Evolutionary conservation across 257 asterid genomes (phyloP), one percentile per base, ranked within the genome.

Genomic region (Perilla frutescens): DNA sequence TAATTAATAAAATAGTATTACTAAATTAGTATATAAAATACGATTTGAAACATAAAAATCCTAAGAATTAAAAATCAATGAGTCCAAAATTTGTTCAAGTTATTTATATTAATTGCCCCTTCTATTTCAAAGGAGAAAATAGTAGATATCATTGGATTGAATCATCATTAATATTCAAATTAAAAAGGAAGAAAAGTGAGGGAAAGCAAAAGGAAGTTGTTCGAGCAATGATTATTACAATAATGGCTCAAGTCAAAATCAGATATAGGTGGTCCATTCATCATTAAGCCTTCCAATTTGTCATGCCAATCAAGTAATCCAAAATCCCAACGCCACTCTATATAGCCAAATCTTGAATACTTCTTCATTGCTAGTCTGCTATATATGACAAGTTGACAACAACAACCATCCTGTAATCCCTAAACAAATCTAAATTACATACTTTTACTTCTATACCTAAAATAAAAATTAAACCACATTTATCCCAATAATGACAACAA

Each of bases 221-320:
- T 77, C 40, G 65, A 77, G 71, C 75, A 83, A 91, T 87, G 90
- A 89, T 86, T 82, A 68, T 65, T 49, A 39, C 86, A 87, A 89
- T 89, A 80, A 91, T 86, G 65, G 45, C 66, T 72, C 26, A 76
- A 72, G 81, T 74, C 85, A 83, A 79, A 75, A 79, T 57, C 76
- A 75, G 77, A 77, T 73, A 53, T 51, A 4, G 68, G 84, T 81
- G 86, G 89, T 77, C 91, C 87, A 81, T 44, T 73, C 67, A 15
- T 37, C 69, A 63, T 20, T 63, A 63, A 55, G 5, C 84, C 59
- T 81, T 26, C 77, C 77, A 70, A 62, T 64, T 71, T 77, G 84
- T 73, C 80, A 66, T 76, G 73, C 37, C 37, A 39, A 66, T 62
- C 72, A 41, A 75, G 62, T 65, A 66, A 84, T 73, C 72, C 80